These are phyloP conservation scores for Prunus davidiana DNA, from an alignment of 306 rosid genomes.

Conservation along the genomic window DNA sequence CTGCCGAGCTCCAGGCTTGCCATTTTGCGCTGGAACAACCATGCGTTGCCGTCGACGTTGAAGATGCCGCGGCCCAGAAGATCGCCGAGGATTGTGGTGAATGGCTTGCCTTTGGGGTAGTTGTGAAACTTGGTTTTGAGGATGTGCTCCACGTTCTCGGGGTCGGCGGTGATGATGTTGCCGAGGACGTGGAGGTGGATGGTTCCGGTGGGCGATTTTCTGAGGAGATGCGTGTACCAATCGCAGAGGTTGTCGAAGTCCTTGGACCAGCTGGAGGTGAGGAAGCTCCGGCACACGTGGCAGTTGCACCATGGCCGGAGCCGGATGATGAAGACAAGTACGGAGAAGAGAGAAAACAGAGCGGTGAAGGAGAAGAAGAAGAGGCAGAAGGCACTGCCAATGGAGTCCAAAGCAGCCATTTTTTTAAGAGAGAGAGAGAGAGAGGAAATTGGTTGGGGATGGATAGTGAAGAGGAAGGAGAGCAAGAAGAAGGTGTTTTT, in stretches of 20 bases:
- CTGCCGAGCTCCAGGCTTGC: conserved; percentile 76
- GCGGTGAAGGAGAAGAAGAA: conserved; percentile 67
- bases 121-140: conserved; percentile 67
- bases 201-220: conserved; percentile 47
- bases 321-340: conserved; percentile 48
- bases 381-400: conserved; percentile 27
- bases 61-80: conserved; percentile 82
- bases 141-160: conserved; percentile 70
- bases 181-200: conserved; percentile 62
- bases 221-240: conserved; percentile 76
- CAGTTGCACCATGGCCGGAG: conserved; percentile 83
- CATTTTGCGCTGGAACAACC: conserved; percentile 83
- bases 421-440: not conserved
- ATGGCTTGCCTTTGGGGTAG: conserved; percentile 77
- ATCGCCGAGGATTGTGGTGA: conserved; percentile 74
- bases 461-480: not conserved
- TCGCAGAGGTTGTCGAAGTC: conserved; percentile 56
- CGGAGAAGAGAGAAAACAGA: conserved; percentile 50
- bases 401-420: conserved; percentile 26
- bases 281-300: conserved; percentile 43
- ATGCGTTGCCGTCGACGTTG: conserved; percentile 68
- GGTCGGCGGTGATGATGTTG: conserved; percentile 65
- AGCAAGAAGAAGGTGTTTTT: conserved; percentile 14
- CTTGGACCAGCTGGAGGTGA: conserved; percentile 38
- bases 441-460: not conserved